phyloP scores from a whole-genome alignment of 2,329 filamentous ascomycete species.

The Neofusicoccum umdonicola region DNA sequence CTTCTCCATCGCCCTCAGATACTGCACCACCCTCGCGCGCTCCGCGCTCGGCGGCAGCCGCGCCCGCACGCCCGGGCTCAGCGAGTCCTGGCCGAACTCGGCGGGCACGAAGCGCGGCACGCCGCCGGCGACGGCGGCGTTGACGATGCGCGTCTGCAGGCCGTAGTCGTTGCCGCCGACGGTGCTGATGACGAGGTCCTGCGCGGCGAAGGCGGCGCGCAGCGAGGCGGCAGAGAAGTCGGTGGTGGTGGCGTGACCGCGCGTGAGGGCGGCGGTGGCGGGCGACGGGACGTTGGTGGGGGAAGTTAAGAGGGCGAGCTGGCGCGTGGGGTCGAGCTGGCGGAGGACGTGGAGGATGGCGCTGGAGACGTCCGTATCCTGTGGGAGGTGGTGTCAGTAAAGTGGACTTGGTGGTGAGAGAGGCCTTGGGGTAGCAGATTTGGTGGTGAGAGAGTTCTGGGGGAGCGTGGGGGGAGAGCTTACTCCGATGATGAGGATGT shows the following conservation, averaged over 20 bases:
- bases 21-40: slow-evolving; percentile 30
- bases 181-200: slow-evolving; percentile 29
- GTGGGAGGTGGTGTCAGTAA: neutral
- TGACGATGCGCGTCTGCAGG: slow-evolving; percentile 26
- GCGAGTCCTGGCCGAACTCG: slow-evolving; percentile 35
- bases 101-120: slow-evolving; percentile 37
- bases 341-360: slow-evolving; percentile 27
- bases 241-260: slow-evolving; percentile 19
- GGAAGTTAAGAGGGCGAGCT: slow-evolving; percentile 28
- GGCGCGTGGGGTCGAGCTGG: slow-evolving; percentile 13
- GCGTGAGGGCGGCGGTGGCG: neutral
- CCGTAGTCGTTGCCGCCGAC: slow-evolving; percentile 22
- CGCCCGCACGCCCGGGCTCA: slow-evolving; percentile 30
- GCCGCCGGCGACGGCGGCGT: slow-evolving; percentile 35
- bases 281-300: slow-evolving; percentile 24
- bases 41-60: slow-evolving; percentile 31
- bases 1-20: slow-evolving; percentile 25
- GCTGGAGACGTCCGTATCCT: slow-evolving; percentile 28
- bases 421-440: neutral
- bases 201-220: slow-evolving; percentile 22
- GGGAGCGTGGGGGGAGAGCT: slow-evolving; percentile 2
- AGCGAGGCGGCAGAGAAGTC: slow-evolving; percentile 35
- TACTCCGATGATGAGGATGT: slow-evolving; percentile 29
- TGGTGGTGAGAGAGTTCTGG: neutral
- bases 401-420: neutral